A percentile compares a stretch with the other conserved stretches of the same genome.
Conservation (phyloP, 305 asterid species). For the Withania somnifera region DNA sequence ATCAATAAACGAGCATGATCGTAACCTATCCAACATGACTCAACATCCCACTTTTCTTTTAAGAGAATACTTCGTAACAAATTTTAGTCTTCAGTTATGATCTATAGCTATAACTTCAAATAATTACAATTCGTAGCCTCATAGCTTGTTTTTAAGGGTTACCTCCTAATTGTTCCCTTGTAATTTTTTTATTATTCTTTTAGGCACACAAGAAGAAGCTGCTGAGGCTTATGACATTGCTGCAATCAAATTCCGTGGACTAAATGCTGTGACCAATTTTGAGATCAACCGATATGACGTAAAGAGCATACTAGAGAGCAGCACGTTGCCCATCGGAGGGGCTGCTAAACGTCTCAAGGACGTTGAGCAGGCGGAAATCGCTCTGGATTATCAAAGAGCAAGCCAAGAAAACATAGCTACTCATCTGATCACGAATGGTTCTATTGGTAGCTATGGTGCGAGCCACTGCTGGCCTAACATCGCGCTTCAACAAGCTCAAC, state of each 20-base stretch:
- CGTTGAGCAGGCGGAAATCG: constrained; percentile 53
- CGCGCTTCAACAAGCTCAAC: constrained; percentile 47
- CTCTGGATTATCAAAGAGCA: constrained; percentile 31
- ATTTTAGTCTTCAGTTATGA: no score
- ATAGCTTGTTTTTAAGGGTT: no score
- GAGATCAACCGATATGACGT: constrained; percentile 77
- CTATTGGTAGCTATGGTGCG: constrained; percentile 14
- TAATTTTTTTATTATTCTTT: neutral
- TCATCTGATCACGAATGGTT: constrained; percentile 21
- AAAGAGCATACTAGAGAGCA: constrained; percentile 66
- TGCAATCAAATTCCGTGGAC: constrained; percentile 74
- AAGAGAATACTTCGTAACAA: no score
- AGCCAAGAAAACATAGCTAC: constrained; percentile 22
- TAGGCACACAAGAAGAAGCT: constrained; percentile 89
- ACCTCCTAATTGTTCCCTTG: neutral
- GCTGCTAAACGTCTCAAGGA: constrained; percentile 74
- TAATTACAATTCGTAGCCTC: no score
- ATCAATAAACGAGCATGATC: neutral
- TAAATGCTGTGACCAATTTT: constrained; percentile 68
- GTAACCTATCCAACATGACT: no score
- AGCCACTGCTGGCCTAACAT: constrained; percentile 35
- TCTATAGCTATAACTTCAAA: no score
- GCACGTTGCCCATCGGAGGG: constrained; percentile 53
- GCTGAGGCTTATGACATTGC: constrained; percentile 91
- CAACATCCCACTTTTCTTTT: no score